Percentiles rank a stretch among this genome's conserved stretches.
Evolutionary conservation across 768 basidiomycete species (phyloP).

Genomic region (Hygrocybe coccinea): DNA sequence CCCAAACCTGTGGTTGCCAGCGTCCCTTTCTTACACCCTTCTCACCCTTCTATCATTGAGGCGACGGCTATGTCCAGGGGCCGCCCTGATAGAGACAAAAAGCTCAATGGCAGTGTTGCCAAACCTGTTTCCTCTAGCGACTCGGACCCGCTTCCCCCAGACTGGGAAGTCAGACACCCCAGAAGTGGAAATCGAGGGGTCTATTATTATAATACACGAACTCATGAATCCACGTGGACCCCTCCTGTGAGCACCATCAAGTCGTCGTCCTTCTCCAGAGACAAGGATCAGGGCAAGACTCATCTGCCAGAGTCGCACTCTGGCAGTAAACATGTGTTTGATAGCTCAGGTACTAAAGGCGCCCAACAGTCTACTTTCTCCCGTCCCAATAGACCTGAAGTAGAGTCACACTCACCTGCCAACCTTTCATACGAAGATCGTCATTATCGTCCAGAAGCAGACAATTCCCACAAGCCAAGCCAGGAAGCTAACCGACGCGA

Average conservation of each 20-base stretch:
- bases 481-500: constrained; percentile 24
- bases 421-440: constrained; percentile 54
- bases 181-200: constrained; percentile 41
- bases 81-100: constrained; percentile 40
- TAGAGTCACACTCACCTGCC: constrained; percentile 21
- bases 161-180: constrained; percentile 57
- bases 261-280: constrained; percentile 14
- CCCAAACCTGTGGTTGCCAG: constrained; percentile 56
- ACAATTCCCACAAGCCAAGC: constrained; percentile 8
- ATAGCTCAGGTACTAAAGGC: not conserved
- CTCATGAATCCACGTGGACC: constrained; percentile 55
- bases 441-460: constrained; percentile 53
- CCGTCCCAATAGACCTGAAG: constrained; percentile 14
- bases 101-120: constrained; percentile 23
- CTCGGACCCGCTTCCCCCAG: constrained; percentile 42
- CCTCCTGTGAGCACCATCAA: constrained; percentile 38
- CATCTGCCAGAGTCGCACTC: not conserved
- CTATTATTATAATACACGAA: constrained; percentile 58
- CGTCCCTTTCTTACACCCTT: constrained; percentile 50
- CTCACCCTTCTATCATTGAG: constrained; percentile 55
- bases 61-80: constrained; percentile 57
- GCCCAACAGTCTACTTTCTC: not conserved
- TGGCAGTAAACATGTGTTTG: not conserved
- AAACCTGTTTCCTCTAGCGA: constrained; percentile 17
- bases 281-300: constrained; percentile 1